Conservation (phyloP, 1,284 basidiomycete genomes). For the Ustilago trichophora region DNA sequence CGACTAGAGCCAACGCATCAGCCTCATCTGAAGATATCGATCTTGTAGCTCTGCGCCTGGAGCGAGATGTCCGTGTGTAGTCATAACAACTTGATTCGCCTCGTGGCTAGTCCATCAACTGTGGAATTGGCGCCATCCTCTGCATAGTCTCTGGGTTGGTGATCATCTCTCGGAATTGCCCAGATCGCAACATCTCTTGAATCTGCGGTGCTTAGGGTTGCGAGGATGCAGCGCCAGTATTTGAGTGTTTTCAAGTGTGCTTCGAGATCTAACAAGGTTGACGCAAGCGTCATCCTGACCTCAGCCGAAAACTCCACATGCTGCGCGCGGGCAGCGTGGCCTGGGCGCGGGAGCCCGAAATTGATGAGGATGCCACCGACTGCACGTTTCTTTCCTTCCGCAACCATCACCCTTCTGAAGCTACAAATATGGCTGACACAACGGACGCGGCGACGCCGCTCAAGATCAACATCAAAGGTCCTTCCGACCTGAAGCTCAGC, state of each 20-base stretch:
- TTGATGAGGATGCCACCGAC: too few relatives aligned
- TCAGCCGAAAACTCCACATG: too few relatives aligned
- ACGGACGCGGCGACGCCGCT: constrained; percentile 40
- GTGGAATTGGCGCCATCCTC: constrained; percentile 56
- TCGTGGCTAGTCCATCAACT: constrained; percentile 57
- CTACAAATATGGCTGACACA: constrained; percentile 25
- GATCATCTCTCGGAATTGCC: constrained; percentile 61
- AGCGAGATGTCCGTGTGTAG: background rate
- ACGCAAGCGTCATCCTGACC: too few relatives aligned
- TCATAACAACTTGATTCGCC: too few relatives aligned
- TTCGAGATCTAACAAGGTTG: background rate
- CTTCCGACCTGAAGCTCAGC: constrained; percentile 59
- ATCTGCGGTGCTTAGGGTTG: constrained; percentile 59
- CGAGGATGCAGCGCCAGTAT: constrained; percentile 63
- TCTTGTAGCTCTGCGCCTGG: constrained; percentile 25
- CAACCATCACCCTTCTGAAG: too few relatives aligned
- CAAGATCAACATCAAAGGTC: constrained; percentile 63
- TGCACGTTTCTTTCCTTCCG: too few relatives aligned
- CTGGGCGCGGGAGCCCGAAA: too few relatives aligned
- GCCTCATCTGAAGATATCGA: constrained; percentile 30
- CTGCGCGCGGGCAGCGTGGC: too few relatives aligned
- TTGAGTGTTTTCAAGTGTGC: constrained; percentile 14
- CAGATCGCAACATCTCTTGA: constrained; percentile 61
- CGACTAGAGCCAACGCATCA: constrained; percentile 17
- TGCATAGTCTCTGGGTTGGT: constrained; percentile 63